A percentile compares a stretch with the other conserved stretches of the same genome.
phyloP scores from a whole-genome alignment of 129 eudicot species.

The Apium graveolens region DNA sequence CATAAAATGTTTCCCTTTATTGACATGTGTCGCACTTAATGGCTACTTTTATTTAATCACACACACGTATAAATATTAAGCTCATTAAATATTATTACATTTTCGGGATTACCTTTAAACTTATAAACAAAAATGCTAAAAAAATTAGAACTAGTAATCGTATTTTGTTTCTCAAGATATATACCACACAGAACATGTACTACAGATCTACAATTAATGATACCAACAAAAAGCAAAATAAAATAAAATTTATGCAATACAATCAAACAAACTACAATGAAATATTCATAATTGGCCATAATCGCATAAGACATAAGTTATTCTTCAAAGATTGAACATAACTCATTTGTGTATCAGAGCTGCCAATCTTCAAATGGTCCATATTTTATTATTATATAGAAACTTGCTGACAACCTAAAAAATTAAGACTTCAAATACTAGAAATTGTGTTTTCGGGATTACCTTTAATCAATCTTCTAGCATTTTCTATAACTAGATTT shows the following conservation, averaged over 20 bases:
- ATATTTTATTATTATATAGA: constrained; percentile 20
- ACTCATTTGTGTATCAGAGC: constrained; percentile 3
- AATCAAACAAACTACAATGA: background rate
- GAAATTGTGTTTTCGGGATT: no score
- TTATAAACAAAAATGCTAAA: no score
- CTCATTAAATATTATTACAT: no score
- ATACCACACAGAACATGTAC: background rate
- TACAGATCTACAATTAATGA: no score
- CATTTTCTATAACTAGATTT: no score
- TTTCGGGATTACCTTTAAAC: background rate
- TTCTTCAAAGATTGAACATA: background rate
- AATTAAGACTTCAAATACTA: constrained; percentile 12
- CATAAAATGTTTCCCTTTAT: background rate
- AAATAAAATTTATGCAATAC: background rate
- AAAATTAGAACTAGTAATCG: background rate
- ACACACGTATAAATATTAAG: no score
- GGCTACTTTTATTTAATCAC: background rate
- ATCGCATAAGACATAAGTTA: background rate
- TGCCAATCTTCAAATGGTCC: constrained; percentile 16
- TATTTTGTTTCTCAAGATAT: background rate
- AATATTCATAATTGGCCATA: background rate
- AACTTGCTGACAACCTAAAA: constrained; percentile 8
- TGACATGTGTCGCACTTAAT: background rate
- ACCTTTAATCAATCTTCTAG: no score
- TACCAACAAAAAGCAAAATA: background rate